Base-by-base conservation (phyloP, 495 filamentous ascomycete species). In the Monascus purpureus region DNA sequence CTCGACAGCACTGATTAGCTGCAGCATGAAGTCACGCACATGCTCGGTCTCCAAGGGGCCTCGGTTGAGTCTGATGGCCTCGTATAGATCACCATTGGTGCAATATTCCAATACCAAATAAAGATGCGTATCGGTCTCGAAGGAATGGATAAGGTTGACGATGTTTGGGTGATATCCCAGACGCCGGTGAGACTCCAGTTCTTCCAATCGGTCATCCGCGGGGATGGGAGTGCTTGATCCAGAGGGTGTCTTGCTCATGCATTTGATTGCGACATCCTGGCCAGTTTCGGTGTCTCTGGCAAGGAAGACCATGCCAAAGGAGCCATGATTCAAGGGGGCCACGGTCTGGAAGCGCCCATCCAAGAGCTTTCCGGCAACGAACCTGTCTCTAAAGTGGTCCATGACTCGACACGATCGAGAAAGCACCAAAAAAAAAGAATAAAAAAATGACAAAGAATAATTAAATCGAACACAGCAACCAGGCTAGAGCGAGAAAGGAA, bases 101-200 rank as follows among this genome's bases (percentile, higher is more conserved):
- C 90, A 97, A 46, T 83, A 94, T 61, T 97, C 90, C 44, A 96
- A 66, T 38, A 95, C 88, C 30, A 97, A 71, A 55, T 93, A 97
- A 40, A 79, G 62, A 51, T 97, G 90, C 18, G 74, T 63, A 25
- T 82, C 73, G 4, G 92, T 93, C 64, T 96, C 87, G 57, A 95
- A 96, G 25, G 79, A 79, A 49, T 88, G 75, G 33, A 93, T 59
- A 16, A 96, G 59, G 49, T 93, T 93, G 68, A 97, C 92, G 50
- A 96, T 78, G 62, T 95, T 92, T 3, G 81, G 75, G 39, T 97
- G 90, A 25, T 59, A 61, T 13, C 74, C 77, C 29, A 97, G 75
- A 33, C 68, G 75, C 13, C 68, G 65, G 53, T 97, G 90, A 53
- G 81, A 78, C 28, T 72, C 66, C 18, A 92, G 68, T 59, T 97